Evolutionary conservation across 179 eudicot genomes (phyloP).

Genomic region (Actinidia arguta): DNA sequence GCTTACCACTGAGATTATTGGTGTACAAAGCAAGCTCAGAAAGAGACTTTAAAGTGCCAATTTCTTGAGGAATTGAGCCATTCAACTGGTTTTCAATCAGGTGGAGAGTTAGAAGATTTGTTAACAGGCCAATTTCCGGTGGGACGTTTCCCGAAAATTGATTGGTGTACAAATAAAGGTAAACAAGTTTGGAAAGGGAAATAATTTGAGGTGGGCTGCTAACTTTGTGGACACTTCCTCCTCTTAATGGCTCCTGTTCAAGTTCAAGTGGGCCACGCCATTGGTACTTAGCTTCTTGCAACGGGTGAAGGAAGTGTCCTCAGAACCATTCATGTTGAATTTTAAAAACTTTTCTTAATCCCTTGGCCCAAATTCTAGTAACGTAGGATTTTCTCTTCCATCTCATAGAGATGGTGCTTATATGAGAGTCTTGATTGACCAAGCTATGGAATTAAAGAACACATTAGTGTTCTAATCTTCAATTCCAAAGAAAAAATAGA

Average conservation of each 20-base stretch:
- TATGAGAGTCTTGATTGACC: too few species aligned
- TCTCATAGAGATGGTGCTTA: too few species aligned
- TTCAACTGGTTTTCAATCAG: constrained; percentile 16
- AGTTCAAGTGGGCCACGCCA: too few species aligned
- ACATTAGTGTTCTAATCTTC: too few species aligned
- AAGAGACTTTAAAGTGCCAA: constrained; percentile 34
- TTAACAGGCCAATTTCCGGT: constrained; percentile 19
- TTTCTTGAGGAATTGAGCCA: constrained; percentile 32
- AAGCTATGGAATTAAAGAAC: too few species aligned
- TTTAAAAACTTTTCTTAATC: too few species aligned
- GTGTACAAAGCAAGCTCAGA: not conserved
- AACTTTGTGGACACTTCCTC: not conserved
- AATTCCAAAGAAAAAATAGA: too few species aligned
- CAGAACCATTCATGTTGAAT: too few species aligned
- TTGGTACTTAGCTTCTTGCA: constrained; percentile 7
- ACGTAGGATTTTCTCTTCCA: too few species aligned
- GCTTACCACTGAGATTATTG: constrained; percentile 28
- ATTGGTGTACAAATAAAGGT: not conserved
- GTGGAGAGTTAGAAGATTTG: constrained; percentile 21
- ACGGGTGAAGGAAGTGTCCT: not conserved
- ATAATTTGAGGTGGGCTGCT: not conserved
- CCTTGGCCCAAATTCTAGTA: too few species aligned
- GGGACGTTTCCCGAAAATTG: constrained; percentile 26
- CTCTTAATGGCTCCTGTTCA: too few species aligned
- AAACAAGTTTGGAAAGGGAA: not conserved